A percentile compares a stretch with the other conserved stretches of the same genome.
phyloP scores from a whole-genome alignment of 164 flowering plant genomes.

The Berberis vulgaris region DNA sequence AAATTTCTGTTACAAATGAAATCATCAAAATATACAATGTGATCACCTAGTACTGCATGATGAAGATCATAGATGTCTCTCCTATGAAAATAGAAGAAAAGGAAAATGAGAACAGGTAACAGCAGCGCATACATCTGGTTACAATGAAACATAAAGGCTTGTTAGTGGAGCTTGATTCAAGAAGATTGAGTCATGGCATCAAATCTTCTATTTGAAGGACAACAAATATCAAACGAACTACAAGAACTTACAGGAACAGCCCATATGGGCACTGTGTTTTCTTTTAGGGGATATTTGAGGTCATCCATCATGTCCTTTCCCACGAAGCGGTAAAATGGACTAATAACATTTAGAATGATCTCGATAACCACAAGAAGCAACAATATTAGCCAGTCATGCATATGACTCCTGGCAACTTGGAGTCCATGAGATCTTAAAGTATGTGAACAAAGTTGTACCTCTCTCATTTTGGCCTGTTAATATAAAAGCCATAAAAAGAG shows the following conservation, averaged over 20 bases:
- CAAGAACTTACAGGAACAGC: constrained; percentile 10
- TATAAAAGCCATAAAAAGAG: neutral
- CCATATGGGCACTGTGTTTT: constrained; percentile 9
- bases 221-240: neutral
- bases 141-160: neutral
- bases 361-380: constrained; percentile 7
- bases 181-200: neutral
- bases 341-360: neutral
- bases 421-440: constrained; percentile 12
- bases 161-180: neutral
- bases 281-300: constrained; percentile 12
- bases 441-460: constrained; percentile 1
- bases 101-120: constrained; percentile 6
- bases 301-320: constrained; percentile 11
- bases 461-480: constrained; percentile 4
- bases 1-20: neutral
- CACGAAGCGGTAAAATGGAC: constrained; percentile 9
- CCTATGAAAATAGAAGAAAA: constrained; percentile 4
- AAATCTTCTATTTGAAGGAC: neutral
- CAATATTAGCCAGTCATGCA: constrained; percentile 8
- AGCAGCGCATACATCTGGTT: constrained; percentile 6
- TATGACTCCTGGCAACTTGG: constrained; percentile 5
- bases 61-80: constrained; percentile 14
- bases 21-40: neutral
- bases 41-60: constrained; percentile 7